Evolutionary conservation across 139 green algal genomes (phyloP).

Genomic region (Chlamydomonas schloesseri): DNA sequence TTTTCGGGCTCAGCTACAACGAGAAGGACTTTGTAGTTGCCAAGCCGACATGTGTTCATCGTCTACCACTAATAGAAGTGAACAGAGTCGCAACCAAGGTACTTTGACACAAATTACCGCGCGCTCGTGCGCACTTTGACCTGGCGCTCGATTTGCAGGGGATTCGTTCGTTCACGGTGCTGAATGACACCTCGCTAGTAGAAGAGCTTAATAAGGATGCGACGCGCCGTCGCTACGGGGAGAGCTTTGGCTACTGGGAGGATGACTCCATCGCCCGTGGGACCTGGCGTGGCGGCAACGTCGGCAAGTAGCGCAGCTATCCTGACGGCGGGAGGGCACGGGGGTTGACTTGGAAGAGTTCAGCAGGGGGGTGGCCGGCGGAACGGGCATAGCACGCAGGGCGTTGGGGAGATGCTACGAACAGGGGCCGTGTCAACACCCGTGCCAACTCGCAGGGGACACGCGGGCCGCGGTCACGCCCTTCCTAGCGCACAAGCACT

Average conservation of each 20-base stretch:
- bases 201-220: slow-evolving; percentile 1
- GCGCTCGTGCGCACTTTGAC: no score
- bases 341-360: no score
- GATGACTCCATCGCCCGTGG: background rate
- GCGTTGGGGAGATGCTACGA: no score
- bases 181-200: slow-evolving; percentile 14
- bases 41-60: slow-evolving; percentile 23
- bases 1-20: slow-evolving; percentile 15
- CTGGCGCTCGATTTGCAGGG: background rate
- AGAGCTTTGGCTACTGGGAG: slow-evolving; percentile 26
- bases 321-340: no score
- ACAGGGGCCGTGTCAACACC: no score
- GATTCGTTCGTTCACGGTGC: background rate
- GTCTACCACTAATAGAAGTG: slow-evolving; percentile 5
- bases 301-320: background rate
- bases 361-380: no score
- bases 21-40: slow-evolving; percentile 31
- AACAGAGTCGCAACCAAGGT: background rate
- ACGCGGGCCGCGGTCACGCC: slow-evolving; percentile 41
- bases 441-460: no score
- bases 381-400: no score
- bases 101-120: no score
- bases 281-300: slow-evolving; percentile 22
- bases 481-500: slow-evolving; percentile 51
- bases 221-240: background rate